Percentiles rank a stretch among this genome's conserved stretches.
phyloP scores from a whole-genome alignment of 2,329 filamentous ascomycete species.

The Penicillium sp. region DNA sequence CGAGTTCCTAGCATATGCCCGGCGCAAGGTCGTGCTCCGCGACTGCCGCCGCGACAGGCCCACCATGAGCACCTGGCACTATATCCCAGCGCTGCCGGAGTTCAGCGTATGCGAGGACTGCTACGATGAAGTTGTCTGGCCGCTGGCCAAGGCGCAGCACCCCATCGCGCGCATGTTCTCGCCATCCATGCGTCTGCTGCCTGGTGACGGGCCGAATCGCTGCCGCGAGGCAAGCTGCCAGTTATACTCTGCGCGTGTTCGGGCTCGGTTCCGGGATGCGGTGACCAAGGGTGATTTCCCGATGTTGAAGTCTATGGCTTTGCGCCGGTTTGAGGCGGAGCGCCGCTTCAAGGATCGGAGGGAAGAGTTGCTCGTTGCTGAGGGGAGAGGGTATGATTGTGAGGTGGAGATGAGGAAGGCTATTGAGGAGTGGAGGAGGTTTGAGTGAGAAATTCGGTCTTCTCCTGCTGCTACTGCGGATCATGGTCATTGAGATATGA shows the following conservation, averaged over 20 bases:
- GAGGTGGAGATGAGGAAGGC: constrained; percentile 49
- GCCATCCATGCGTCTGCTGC: constrained; percentile 56
- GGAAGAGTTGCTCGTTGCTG: constrained; percentile 54
- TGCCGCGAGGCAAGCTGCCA: constrained; percentile 60
- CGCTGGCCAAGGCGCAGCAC: constrained; percentile 55
- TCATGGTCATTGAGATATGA: too few species aligned
- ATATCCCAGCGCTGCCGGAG: constrained; percentile 69
- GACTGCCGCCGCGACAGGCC: constrained; percentile 67
- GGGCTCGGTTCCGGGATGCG: constrained; percentile 66
- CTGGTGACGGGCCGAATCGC: constrained; percentile 45
- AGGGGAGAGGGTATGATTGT: constrained; percentile 56
- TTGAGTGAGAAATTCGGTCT: constrained; percentile 53
- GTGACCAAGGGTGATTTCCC: constrained; percentile 65
- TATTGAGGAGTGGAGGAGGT: constrained; percentile 52
- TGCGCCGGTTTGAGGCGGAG: constrained; percentile 58
- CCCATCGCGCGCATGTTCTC: constrained; percentile 65
- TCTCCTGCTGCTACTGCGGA: too few species aligned
- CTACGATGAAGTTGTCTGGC: constrained; percentile 75
- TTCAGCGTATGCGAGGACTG: constrained; percentile 86
- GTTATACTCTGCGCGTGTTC: constrained; percentile 77
- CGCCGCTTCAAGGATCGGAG: constrained; percentile 57
- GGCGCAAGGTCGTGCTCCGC: constrained; percentile 55
- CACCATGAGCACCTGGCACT: constrained; percentile 69
- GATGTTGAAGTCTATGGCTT: constrained; percentile 62
- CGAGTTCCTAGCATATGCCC: constrained; percentile 63